Evolutionary conservation across 805 yeast species (phyloP).

Genomic region (Ogataea sp.): DNA sequence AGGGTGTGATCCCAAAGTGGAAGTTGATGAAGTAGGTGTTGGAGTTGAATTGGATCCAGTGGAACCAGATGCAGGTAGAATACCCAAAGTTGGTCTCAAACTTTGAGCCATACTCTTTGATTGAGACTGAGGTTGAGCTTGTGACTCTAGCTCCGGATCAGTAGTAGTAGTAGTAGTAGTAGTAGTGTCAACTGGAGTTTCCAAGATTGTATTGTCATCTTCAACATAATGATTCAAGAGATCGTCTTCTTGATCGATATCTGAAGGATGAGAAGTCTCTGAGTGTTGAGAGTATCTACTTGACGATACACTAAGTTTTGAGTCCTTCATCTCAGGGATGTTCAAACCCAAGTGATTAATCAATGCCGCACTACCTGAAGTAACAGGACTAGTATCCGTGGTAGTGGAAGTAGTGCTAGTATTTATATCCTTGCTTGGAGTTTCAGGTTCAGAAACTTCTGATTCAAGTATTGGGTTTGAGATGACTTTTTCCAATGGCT

Average conservation of each 20-base stretch:
- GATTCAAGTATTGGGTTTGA: background rate
- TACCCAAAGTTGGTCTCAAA: slow-evolving; percentile 30
- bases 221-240: background rate
- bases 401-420: no score
- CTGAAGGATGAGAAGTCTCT: slow-evolving; percentile 5
- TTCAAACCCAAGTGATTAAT: background rate
- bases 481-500: no score
- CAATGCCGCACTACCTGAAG: no score
- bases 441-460: background rate
- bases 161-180: background rate
- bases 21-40: slow-evolving; percentile 1
- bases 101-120: slow-evolving; percentile 36
- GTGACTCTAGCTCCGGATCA: background rate
- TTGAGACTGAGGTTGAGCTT: slow-evolving; percentile 2
- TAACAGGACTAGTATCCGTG: no score
- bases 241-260: background rate
- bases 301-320: slow-evolving; percentile 7
- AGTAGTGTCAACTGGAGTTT: background rate
- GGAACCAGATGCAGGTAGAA: slow-evolving; percentile 11
- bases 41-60: background rate
- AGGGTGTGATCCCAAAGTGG: slow-evolving; percentile 4
- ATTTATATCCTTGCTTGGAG: no score
- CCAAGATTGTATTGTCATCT: background rate
- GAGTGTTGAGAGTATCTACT: slow-evolving; percentile 7
- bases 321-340: background rate